Base-by-base conservation (phyloP, 2,329 filamentous ascomycete species). In the Monilinia laxa region DNA sequence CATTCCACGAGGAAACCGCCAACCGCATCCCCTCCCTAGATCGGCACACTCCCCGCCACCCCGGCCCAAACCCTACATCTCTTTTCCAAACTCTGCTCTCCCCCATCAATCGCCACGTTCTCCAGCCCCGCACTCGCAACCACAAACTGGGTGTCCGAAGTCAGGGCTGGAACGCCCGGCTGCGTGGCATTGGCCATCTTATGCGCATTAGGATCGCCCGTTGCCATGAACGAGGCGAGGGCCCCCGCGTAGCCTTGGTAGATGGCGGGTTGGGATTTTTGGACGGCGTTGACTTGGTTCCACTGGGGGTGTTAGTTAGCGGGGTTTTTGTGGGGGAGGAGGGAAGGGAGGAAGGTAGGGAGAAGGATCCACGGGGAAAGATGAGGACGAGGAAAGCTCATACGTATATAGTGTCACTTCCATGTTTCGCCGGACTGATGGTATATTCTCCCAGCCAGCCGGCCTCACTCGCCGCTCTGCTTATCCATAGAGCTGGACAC, bases 391-490 rank as follows among this genome's bases (percentile, higher is more conserved):
- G 20, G 6, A 5, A 25, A 78, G 38, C 4, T 28, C 79, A 70
- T 73, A 85, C 83, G 73, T 83, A 87, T 55, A 80, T 79, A 6
- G 82, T 83, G 73, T 89, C 86, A 66, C 80, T 83, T 0, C 81
- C 86, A 73, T 88, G 86, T 67, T 80, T 84, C 0, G 86, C 85
- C 0, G 86, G 86, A 9, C 77, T 72, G 63, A 87, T 87, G 0
- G 82, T 84, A 70, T 88, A 88, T 73, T 89, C 84, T 2, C 83
- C 82, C 28, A 88, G 49, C 77, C 83, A 88, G 2, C 83, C 80
- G 1, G 78, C 78, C 20, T 74, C 74, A 0, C 75, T 73, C 1
- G 83, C 81, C 2, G 79, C 78, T 3, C 75, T 75, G 0, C 82
- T 79, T 68, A 84, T 78, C 86, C 85, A 89, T 42, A 65, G n/a